Percentiles rank a stretch among this genome's conserved stretches.
Evolutionary conservation across 306 rosid genomes (phyloP).

Genomic region (Calophaca sinica): DNA sequence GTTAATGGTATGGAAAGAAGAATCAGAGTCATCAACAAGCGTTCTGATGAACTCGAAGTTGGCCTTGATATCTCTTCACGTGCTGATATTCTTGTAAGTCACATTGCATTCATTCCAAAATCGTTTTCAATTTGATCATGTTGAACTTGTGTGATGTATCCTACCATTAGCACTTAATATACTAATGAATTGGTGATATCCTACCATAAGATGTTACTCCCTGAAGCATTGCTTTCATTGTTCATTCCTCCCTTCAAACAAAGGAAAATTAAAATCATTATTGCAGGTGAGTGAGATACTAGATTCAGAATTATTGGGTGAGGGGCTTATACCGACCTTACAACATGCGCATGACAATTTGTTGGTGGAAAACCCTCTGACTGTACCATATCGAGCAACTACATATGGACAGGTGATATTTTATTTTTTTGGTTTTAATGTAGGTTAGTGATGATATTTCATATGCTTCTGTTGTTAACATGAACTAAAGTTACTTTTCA

Average conservation of each 20-base stretch:
- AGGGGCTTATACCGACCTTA: constrained; percentile 92
- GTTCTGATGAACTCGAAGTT: constrained; percentile 83
- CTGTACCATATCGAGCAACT: constrained; percentile 84
- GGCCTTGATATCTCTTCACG: constrained; percentile 72
- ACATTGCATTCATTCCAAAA: not conserved
- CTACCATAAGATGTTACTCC: constrained; percentile 14
- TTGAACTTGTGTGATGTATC: not conserved
- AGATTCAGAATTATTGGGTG: constrained; percentile 90
- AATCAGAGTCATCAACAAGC: constrained; percentile 73
- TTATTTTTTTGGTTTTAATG: constrained; percentile 3
- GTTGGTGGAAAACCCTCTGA: constrained; percentile 72
- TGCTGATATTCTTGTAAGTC: constrained; percentile 81
- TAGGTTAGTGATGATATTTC: not conserved
- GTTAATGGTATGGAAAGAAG: constrained; percentile 69
- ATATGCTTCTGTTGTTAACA: not conserved
- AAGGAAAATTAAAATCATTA: not conserved
- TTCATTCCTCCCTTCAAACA: constrained; percentile 1
- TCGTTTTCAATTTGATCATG: not conserved
- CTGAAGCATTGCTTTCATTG: not conserved
- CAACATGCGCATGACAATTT: constrained; percentile 87
- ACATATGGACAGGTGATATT: constrained; percentile 78
- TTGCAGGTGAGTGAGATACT: constrained; percentile 94
- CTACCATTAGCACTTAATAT: not conserved
- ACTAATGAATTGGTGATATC: constrained; percentile 23
- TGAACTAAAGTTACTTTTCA: constrained; percentile 13